Evolutionary conservation across 2,329 filamentous ascomycete species (phyloP).

Genomic region (Aureobasidium sp.): DNA sequence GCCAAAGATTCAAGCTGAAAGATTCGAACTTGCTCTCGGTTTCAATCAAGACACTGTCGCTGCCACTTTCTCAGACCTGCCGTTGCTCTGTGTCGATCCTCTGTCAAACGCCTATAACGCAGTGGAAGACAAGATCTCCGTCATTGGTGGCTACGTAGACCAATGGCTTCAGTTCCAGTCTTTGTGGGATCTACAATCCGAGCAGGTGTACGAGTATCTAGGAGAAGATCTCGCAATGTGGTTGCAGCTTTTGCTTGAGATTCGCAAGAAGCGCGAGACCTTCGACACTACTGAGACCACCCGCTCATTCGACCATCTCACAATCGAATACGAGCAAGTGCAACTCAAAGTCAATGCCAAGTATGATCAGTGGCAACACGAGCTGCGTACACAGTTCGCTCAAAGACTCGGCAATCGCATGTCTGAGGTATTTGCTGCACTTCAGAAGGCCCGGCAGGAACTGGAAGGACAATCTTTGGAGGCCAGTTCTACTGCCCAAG

Average conservation of each 20-base stretch:
- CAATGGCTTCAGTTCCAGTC: slow-evolving; percentile 99
- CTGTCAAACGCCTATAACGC: slow-evolving; percentile 72
- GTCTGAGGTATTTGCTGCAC: slow-evolving; percentile 83
- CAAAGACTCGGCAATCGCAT: slow-evolving; percentile 79
- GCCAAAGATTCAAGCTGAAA: slow-evolving; percentile 85
- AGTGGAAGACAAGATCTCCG: slow-evolving; percentile 71
- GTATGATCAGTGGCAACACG: slow-evolving; percentile 99
- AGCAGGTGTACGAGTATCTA: slow-evolving; percentile 86
- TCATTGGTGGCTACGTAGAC: slow-evolving; percentile 80
- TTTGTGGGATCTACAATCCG: slow-evolving; percentile 92
- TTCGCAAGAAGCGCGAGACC: slow-evolving; percentile 86
- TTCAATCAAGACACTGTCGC: slow-evolving; percentile 52
- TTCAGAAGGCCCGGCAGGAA: slow-evolving; percentile 81
- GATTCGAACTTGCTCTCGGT: slow-evolving; percentile 79
- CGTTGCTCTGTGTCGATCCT: slow-evolving; percentile 69
- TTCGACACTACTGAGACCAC: slow-evolving; percentile 96
- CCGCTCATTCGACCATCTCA: slow-evolving; percentile 85
- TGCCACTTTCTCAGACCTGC: slow-evolving; percentile 72
- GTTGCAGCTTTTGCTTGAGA: slow-evolving; percentile 94
- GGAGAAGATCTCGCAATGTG: slow-evolving; percentile 87
- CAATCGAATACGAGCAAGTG: slow-evolving; percentile 96
- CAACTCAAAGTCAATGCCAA: slow-evolving; percentile 98
- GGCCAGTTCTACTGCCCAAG: slow-evolving; percentile 89
- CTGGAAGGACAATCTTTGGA: slow-evolving; percentile 88
- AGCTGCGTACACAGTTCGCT: slow-evolving; percentile 90